phyloP scores from a whole-genome alignment of 2,329 filamentous ascomycete genomes.

The Tolypocladium pustulatum region DNA sequence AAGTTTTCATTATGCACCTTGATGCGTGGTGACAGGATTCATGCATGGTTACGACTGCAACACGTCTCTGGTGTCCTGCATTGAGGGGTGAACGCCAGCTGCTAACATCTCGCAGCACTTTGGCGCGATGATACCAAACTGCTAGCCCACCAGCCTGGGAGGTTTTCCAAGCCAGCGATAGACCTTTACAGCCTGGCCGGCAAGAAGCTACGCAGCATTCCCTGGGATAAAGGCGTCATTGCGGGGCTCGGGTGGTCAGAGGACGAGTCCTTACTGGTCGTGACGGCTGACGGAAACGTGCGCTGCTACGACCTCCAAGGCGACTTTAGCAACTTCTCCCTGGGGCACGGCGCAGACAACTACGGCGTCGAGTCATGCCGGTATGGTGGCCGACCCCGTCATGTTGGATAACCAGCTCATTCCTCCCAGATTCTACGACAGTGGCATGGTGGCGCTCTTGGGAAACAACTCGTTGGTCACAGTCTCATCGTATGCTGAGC shows the following conservation, averaged over 20 bases:
- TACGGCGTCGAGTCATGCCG: conserved; percentile 78
- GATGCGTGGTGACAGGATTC: too few species aligned
- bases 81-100: background rate
- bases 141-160: conserved; percentile 62
- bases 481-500: conserved; percentile 85
- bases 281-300: conserved; percentile 83
- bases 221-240: conserved; percentile 85
- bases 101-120: conserved; percentile 46
- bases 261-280: conserved; percentile 81
- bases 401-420: background rate
- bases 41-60: too few species aligned
- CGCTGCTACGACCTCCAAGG: conserved; percentile 87
- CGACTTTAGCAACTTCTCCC: conserved; percentile 88
- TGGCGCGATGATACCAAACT: conserved; percentile 84
- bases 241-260: conserved; percentile 93
- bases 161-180: conserved; percentile 70
- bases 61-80: too few species aligned
- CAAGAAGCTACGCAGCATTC: conserved; percentile 73
- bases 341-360: conserved; percentile 84
- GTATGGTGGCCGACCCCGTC: conserved; percentile 12
- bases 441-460: conserved; percentile 86
- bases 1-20: too few species aligned
- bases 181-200: conserved; percentile 92
- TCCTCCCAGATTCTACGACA: conserved; percentile 59
- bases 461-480: conserved; percentile 79